phyloP scores from a whole-genome alignment of 2,329 filamentous ascomycete species.

The Cladophialophora yegresii region DNA sequence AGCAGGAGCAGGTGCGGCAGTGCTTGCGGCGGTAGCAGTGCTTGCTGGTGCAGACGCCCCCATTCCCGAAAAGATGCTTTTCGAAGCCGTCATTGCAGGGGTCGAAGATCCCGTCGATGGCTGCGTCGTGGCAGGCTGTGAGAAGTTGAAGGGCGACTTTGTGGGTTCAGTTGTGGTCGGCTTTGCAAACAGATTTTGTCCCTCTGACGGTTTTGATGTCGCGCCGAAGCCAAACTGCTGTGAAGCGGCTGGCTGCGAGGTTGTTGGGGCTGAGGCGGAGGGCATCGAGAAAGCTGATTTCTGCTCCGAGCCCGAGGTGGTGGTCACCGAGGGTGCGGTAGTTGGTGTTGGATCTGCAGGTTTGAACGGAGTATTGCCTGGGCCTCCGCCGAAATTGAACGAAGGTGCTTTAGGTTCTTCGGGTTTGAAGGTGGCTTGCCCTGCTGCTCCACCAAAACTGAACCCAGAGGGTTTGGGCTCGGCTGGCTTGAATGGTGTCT shows the following conservation, averaged over 20 bases:
- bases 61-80: conserved; percentile 35
- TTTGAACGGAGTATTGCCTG: conserved; percentile 7
- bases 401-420: not conserved
- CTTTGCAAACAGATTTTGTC: conserved; percentile 22
- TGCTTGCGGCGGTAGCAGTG: conserved; percentile 37
- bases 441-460: conserved; percentile 19
- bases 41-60: conserved; percentile 37
- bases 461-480: conserved; percentile 9
- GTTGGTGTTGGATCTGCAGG: conserved; percentile 23
- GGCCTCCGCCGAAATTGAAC: conserved; percentile 4
- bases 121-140: conserved; percentile 20
- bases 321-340: conserved; percentile 14
- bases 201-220: conserved; percentile 9
- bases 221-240: conserved; percentile 15
- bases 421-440: conserved; percentile 9
- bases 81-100: conserved; percentile 25
- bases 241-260: conserved; percentile 25
- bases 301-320: conserved; percentile 19
- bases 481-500: conserved; percentile 5
- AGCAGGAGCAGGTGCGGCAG: conserved; percentile 38
- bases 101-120: conserved; percentile 19
- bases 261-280: conserved; percentile 13
- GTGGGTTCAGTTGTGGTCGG: conserved; percentile 17
- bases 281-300: conserved; percentile 26
- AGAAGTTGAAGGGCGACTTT: conserved; percentile 25